These are phyloP conservation scores for Gloeophyllum trabeum DNA, from an alignment of 768 basidiomycete species.

Conservation along the genomic window DNA sequence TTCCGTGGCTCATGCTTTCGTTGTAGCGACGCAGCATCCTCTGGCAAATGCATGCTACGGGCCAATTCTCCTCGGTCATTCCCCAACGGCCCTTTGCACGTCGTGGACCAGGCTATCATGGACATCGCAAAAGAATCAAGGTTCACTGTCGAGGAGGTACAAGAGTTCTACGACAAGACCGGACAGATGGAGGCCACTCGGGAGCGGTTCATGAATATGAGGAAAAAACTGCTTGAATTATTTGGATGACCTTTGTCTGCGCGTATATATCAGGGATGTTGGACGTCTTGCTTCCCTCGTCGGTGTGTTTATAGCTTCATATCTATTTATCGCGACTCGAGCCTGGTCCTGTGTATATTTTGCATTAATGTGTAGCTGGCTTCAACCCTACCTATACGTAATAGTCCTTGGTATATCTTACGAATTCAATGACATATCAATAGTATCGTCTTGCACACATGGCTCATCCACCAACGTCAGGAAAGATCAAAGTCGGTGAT, in stretches of 20 bases:
- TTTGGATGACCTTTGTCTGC: constrained; percentile 9
- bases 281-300: neutral
- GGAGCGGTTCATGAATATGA: constrained; percentile 56
- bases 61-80: too few relatives aligned
- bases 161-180: constrained; percentile 65
- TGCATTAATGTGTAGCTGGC: too few relatives aligned
- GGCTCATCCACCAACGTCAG: too few relatives aligned
- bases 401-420: neutral
- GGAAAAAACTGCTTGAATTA: constrained; percentile 27
- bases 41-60: too few relatives aligned
- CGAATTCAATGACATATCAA: neutral
- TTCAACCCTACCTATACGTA: too few relatives aligned
- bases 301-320: neutral
- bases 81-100: too few relatives aligned
- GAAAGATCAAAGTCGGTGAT: constrained; percentile 47
- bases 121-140: constrained; percentile 60
- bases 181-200: constrained; percentile 62
- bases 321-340: too few relatives aligned
- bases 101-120: constrained; percentile 52
- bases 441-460: neutral
- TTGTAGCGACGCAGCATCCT: too few relatives aligned
- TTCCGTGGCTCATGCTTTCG: too few relatives aligned
- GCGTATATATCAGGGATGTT: neutral
- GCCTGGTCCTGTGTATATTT: too few relatives aligned
- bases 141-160: constrained; percentile 69